Conservation (phyloP, 192 early-diverging fungal genomes). For the Coemansia sp. region DNA sequence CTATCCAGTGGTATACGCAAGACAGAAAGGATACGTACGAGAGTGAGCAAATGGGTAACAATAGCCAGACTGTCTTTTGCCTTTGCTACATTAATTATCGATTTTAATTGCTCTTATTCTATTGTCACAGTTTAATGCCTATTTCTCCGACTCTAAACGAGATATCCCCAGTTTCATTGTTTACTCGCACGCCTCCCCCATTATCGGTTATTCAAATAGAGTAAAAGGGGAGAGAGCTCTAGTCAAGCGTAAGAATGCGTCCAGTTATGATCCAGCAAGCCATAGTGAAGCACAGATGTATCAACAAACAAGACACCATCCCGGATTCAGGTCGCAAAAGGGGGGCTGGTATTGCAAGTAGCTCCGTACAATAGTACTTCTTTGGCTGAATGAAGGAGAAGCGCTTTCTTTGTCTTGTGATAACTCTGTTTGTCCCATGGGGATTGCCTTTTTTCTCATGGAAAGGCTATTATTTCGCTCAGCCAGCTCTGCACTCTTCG, state of each 20-base stretch:
- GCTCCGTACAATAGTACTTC: neutral
- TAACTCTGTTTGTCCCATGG: neutral
- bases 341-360: neutral
- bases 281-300: neutral
- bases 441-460: neutral
- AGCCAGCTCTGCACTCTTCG: neutral
- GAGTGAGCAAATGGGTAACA: neutral
- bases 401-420: neutral
- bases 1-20: neutral
- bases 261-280: neutral
- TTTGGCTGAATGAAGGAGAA: neutral
- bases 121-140: neutral
- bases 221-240: neutral
- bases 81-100: no score
- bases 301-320: neutral
- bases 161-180: neutral
- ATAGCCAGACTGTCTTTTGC: neutral
- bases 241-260: conserved; percentile 8
- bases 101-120: neutral
- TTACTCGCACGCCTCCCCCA: neutral
- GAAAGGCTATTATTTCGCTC: neutral
- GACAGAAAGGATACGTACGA: neutral
- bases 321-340: neutral
- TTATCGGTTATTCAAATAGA: neutral
- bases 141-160: neutral